Evolutionary conservation across 768 basidiomycete genomes (phyloP), one percentile per base, ranked within the genome.

Genomic region (Lactarius sanguifluus): DNA sequence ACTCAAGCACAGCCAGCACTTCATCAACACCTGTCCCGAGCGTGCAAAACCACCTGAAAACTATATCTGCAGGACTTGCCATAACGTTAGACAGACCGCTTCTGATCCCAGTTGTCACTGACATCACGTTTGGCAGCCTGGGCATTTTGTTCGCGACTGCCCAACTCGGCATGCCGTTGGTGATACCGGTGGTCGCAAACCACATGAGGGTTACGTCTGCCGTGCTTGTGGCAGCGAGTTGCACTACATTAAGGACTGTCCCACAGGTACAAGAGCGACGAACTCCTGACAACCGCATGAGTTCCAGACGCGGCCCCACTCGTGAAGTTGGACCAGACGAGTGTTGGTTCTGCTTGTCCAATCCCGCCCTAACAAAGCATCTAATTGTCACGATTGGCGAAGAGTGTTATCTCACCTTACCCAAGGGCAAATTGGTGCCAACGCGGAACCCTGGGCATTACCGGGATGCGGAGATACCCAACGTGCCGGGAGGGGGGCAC

Each of bases 271-370:
- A 87, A 67, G 85, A 83, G 72, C 77, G 78, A 50, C 79, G 72
- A 60, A 77, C 79, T 43, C 62, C 69, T 15, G 76, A 78, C 65
- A 79, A 78, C 67, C 70, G 61, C 2, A 52, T 62, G 64, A 71
- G 71, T 71, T 80, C 82, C 68, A 80, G 76, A 71, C 83, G 81
- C 57, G 85, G 79, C 36, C 89, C 83, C 36, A 84, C 80, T 50
- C 95, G 86, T 77, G 93, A 94, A 74, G 92, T 96, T 62, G 85
- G 81, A 65, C 90, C 94, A 70, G 91, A 91, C 64, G 92, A 95
- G 75, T 98, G 96, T 77, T 98, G 96, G 96, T 98, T 99, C 79
- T 99, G 97, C 76, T 77, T 99, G 61, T 96, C 94, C 50, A 98
- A 98, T 74, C 96, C 96, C 1, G 88, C 86, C 71, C 81, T 98